A percentile compares a stretch with the other conserved stretches of the same genome.
These are phyloP conservation scores for Gypsophila paniculata DNA, from an alignment of 179 eudicot species.

Conservation along the genomic window DNA sequence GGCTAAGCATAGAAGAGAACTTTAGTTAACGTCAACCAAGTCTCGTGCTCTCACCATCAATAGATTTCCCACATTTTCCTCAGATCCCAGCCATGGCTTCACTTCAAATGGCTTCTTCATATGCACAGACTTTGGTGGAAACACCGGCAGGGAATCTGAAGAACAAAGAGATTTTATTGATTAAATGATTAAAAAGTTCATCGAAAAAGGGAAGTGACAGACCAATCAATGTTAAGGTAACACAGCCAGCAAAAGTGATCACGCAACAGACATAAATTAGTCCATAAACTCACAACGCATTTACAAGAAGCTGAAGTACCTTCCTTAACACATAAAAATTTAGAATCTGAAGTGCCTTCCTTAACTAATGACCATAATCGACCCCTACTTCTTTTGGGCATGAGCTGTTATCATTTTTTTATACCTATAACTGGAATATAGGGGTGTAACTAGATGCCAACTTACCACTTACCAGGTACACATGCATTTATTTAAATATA, in stretches of 20 bases:
- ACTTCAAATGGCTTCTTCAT: slow-evolving; percentile 64
- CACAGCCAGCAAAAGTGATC: not conserved
- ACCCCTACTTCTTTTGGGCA: not conserved
- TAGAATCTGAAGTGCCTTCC: not conserved
- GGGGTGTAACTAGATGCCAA: not conserved
- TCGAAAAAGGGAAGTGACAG: not conserved
- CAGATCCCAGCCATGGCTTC: slow-evolving; percentile 77
- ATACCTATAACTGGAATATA: not conserved
- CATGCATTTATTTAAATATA: not conserved
- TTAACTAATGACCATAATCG: not conserved
- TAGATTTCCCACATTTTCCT: slow-evolving; percentile 78
- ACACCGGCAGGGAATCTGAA: slow-evolving; percentile 58
- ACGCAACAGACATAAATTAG: not conserved
- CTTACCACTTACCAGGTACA: not conserved
- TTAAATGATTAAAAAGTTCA: not conserved
- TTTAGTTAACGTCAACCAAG: not conserved
- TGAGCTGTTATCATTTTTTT: not conserved
- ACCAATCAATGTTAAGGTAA: not conserved
- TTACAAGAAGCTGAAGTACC: not conserved
- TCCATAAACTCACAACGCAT: not conserved
- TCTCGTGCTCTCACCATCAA: slow-evolving; percentile 78
- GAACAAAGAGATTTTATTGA: not conserved
- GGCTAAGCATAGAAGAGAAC: not conserved
- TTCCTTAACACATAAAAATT: not conserved
- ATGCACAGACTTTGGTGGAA: slow-evolving; percentile 66